Evolutionary conservation across 768 basidiomycete genomes (phyloP), one percentile per base, ranked within the genome.

Genomic region (Lentinula sp.): DNA sequence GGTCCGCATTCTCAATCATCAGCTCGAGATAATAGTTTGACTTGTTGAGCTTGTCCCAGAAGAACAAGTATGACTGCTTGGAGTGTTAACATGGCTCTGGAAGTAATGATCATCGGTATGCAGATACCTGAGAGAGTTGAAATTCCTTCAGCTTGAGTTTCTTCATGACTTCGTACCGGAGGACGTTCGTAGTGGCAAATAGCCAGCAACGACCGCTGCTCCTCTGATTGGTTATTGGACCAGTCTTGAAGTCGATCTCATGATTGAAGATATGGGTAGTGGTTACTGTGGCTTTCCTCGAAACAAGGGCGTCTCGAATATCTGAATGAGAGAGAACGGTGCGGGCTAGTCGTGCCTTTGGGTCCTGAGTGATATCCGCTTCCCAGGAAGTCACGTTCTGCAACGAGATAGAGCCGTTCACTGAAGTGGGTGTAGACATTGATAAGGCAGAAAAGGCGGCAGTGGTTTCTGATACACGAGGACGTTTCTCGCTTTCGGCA

Each of bases 1-100:
- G 80, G 64, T 91, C 86, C 0, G 87, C 86, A 59, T 89, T 82
- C 72, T 96, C 80, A 65, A 98, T 91, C 52, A 89, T 84, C 43
- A 89, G 80, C 73, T 97, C 95, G 16, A 97, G 87, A 73, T 89
- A 96, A 75, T 91, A 95, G 75, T 95, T 95, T 51, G 87, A 77
- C 75, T 97, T 93, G 80, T 95, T 93, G 54, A 98, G 84, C 74
- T 95, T 95, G 75, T 98, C 95, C 81, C 89, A 96, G 82, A 98
- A 95, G 81, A 95, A 95, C 32, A 95, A 80, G 73, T 96, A 96
- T 2, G 86, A 85, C 89, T 92, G 66, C 46, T 48, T 43, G 28
- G 51, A n/a, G 15, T 5, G 34, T 23, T 51, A 48, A n/a, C 6
- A 53, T 53, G 32, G 6, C 21, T 51, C 35, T 65, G 54, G 65